phyloP scores from a whole-genome alignment of 805 yeast genomes.

The Candida coleopterorum region DNA sequence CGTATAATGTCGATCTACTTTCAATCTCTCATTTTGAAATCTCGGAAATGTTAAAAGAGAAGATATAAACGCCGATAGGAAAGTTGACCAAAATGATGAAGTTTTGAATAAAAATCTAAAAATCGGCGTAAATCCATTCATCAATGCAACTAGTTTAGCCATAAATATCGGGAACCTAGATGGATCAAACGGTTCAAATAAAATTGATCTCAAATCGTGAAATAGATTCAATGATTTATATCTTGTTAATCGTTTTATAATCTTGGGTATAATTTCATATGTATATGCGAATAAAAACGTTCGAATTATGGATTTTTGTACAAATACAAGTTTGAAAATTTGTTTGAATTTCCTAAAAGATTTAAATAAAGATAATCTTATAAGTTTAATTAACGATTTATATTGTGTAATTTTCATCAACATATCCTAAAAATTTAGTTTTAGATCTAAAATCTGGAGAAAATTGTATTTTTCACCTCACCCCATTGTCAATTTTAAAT shows the following conservation, averaged over 20 bases:
- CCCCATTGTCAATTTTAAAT: no score
- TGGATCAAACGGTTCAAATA: conserved; percentile 17
- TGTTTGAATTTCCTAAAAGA: neutral
- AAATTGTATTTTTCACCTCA: no score
- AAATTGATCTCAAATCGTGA: conserved; percentile 10
- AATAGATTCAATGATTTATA: conserved; percentile 6
- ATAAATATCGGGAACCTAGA: conserved; percentile 24
- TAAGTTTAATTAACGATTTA: neutral
- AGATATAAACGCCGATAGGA: conserved; percentile 16
- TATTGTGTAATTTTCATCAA: no score
- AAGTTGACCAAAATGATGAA: conserved; percentile 3
- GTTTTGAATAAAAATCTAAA: no score
- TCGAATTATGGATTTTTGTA: conserved; percentile 3
- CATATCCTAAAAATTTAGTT: no score
- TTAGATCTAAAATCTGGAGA: no score
- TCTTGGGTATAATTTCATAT: conserved; percentile 21
- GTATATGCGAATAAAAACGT: conserved; percentile 23
- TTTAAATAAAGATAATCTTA: neutral
- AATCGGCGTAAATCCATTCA: conserved; percentile 17
- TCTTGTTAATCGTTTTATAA: conserved; percentile 10
- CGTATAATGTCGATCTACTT: conserved; percentile 21
- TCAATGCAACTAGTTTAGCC: conserved; percentile 18
- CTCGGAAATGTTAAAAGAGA: conserved; percentile 21
- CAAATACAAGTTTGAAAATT: conserved; percentile 1
- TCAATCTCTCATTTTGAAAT: conserved; percentile 17